These are phyloP conservation scores for Rhizoclosmatium sp. DNA, from an alignment of 192 early-diverging fungal genomes.

Conservation along the genomic window DNA sequence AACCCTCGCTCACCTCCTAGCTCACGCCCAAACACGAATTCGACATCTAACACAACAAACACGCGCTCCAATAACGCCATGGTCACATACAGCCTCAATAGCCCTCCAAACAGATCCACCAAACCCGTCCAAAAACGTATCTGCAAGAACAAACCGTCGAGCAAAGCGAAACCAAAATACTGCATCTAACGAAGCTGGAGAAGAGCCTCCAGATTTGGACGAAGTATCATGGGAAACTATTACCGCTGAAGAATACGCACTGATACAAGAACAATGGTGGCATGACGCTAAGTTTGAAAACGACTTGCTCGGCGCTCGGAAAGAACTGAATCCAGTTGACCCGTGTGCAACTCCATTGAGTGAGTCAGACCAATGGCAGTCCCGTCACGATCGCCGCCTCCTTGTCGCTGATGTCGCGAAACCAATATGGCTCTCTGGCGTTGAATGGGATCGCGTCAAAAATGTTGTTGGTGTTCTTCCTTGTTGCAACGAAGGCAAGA, in stretches of 20 bases:
- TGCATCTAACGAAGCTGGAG: background rate
- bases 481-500: background rate
- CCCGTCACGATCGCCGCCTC: background rate
- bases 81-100: background rate
- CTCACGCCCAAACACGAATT: constrained; percentile 26
- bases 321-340: background rate
- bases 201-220: background rate
- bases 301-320: background rate
- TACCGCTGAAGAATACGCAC: background rate
- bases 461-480: background rate
- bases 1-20: constrained; percentile 4
- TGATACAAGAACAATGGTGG: constrained; percentile 31
- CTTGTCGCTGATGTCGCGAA: constrained; percentile 20
- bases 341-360: background rate
- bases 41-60: background rate
- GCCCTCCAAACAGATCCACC: constrained; percentile 26
- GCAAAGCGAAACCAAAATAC: background rate
- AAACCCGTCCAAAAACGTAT: background rate
- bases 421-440: constrained; percentile 16
- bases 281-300: constrained; percentile 15
- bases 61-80: background rate
- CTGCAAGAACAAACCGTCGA: background rate
- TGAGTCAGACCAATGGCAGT: background rate
- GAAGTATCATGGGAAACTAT: constrained; percentile 28
- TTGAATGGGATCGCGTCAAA: background rate